phyloP scores from a whole-genome alignment of 176 grass and related monocot species.

The Guadua angustifolia region DNA sequence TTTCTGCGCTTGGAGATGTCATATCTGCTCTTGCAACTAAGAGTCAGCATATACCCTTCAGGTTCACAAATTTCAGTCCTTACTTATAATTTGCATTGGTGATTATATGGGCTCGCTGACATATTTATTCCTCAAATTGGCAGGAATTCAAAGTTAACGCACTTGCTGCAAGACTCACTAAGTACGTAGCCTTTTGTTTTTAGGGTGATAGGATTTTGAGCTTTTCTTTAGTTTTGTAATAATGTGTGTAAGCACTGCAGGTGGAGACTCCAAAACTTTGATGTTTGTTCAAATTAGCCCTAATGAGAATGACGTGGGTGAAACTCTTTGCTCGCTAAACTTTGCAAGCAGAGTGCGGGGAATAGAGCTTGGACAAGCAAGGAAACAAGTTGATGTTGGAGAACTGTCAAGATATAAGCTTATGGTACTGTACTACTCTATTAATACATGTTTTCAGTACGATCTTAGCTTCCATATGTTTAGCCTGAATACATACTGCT shows the following conservation, averaged over 20 bases:
- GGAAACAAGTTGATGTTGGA: conserved; percentile 79
- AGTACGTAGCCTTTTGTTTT: conserved; percentile 50
- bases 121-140: conserved; percentile 23
- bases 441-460: not conserved
- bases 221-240: conserved; percentile 15
- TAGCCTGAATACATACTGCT: not conserved
- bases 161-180: conserved; percentile 93
- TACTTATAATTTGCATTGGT: not conserved
- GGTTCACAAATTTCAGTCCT: conserved; percentile 46
- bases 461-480: not conserved
- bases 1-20: conserved; percentile 95
- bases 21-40: conserved; percentile 97
- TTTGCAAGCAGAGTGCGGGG: conserved; percentile 94
- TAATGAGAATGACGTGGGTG: conserved; percentile 85
- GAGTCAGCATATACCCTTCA: conserved; percentile 87
- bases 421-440: conserved; percentile 56
- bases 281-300: conserved; percentile 99
- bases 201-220: not conserved
- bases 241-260: conserved; percentile 52
- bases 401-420: conserved; percentile 88
- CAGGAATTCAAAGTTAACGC: conserved; percentile 95
- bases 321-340: conserved; percentile 95
- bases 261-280: conserved; percentile 94
- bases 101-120: not conserved
- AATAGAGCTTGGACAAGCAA: conserved; percentile 91